A percentile compares a stretch with the other conserved stretches of the same genome.
These are phyloP conservation scores for Oryza meridionalis DNA, from an alignment of 176 grass and related monocot species.

Conservation along the genomic window DNA sequence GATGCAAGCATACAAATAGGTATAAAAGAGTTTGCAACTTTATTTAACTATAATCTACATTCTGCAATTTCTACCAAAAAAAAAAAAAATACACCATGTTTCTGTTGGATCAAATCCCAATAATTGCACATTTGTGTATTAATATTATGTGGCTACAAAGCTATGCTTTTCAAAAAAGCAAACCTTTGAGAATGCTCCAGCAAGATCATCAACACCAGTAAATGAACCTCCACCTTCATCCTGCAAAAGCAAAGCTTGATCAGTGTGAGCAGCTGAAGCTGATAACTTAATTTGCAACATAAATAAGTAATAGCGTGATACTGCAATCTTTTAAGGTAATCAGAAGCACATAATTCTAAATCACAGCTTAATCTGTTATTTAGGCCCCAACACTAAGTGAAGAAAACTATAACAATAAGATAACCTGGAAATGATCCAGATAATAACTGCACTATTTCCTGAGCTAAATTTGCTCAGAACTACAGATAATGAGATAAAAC, in stretches of 20 bases:
- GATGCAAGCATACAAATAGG: slow-evolving; percentile 1
- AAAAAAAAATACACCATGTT: neutral
- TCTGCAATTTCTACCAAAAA: slow-evolving; percentile 19
- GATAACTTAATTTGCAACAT: neutral
- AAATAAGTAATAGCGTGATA: slow-evolving; percentile 3
- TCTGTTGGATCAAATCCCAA: neutral
- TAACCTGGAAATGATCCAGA: neutral
- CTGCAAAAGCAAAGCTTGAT: slow-evolving; percentile 37
- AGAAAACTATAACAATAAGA: neutral
- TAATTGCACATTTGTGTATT: slow-evolving; percentile 4
- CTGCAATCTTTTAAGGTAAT: neutral
- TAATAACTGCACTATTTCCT: neutral
- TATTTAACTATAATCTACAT: slow-evolving; percentile 7
- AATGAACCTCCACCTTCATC: slow-evolving; percentile 52
- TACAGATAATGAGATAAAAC: neutral
- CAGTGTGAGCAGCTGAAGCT: neutral
- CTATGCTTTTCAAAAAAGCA: neutral
- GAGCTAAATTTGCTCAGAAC: neutral
- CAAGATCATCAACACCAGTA: slow-evolving; percentile 65
- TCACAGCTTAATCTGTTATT: neutral
- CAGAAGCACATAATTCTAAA: neutral
- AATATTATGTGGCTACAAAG: neutral
- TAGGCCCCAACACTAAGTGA: neutral
- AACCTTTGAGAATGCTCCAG: slow-evolving; percentile 71
- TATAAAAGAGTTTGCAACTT: neutral